Conservation (phyloP, 176 grass and related monocot species). For the Neostapfia colusana region DNA sequence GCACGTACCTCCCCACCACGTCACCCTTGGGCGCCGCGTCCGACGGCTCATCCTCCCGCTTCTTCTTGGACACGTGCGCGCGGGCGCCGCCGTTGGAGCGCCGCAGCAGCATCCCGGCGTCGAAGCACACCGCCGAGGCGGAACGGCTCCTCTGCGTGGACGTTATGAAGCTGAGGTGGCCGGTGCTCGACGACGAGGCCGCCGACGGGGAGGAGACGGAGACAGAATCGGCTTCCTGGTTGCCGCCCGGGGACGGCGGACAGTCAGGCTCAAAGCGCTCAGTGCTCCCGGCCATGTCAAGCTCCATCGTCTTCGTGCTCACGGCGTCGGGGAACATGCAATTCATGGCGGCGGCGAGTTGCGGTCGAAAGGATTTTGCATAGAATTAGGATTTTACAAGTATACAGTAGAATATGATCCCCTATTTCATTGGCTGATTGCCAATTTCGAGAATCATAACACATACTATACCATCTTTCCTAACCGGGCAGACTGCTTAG, state of each 20-base stretch:
- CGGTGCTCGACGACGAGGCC: neutral
- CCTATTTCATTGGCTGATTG: neutral
- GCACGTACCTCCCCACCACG: conserved; percentile 6
- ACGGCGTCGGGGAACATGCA: conserved; percentile 36
- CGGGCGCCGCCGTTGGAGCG: neutral
- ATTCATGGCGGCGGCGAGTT: conserved; percentile 3
- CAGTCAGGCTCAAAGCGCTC: neutral
- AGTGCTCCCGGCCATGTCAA: too few species aligned
- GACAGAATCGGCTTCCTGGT: too few species aligned
- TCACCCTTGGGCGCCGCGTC: neutral
- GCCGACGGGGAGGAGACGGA: conserved; percentile 18
- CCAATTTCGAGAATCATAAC: neutral
- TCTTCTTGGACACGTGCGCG: neutral
- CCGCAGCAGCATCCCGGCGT: neutral
- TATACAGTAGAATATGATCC: conserved; percentile 3
- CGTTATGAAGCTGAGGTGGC: neutral
- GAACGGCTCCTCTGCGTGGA: neutral
- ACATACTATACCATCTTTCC: too few species aligned
- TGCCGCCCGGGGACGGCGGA: neutral
- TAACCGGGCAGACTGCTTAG: too few species aligned
- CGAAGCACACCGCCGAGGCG: conserved; percentile 18
- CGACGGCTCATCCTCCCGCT: neutral
- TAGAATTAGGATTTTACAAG: neutral
- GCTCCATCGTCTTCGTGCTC: neutral
- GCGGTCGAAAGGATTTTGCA: neutral